A percentile compares a stretch with the other conserved stretches of the same genome.
phyloP scores from a whole-genome alignment of 345 rosid species.

The Garcia nutans region DNA sequence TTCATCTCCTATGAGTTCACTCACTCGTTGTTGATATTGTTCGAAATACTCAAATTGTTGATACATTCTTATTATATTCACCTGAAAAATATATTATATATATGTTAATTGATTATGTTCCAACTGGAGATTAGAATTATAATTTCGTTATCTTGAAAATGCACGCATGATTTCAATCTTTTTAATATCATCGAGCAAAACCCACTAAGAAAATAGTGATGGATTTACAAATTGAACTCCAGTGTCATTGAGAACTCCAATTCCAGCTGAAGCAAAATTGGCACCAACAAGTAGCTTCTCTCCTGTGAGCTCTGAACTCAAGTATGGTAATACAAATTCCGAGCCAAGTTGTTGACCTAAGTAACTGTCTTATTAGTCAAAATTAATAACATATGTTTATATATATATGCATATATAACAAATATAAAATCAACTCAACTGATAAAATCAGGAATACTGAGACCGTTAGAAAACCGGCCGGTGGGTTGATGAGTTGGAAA shows the following conservation, averaged over 20 bases:
- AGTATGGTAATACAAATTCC: slow-evolving; percentile 24
- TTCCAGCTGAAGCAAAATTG: slow-evolving; percentile 39
- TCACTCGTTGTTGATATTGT: slow-evolving; percentile 25
- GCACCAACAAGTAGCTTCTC: slow-evolving; percentile 27
- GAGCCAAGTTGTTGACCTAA: slow-evolving; percentile 24
- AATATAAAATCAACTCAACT: neutral
- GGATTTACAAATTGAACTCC: slow-evolving; percentile 32
- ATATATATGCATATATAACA: no score
- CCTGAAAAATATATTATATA: no score
- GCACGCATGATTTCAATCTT: no score
- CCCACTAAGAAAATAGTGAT: no score
- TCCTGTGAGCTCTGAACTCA: slow-evolving; percentile 25
- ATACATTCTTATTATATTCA: slow-evolving; percentile 26
- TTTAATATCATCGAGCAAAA: no score
- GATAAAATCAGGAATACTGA: slow-evolving; percentile 23
- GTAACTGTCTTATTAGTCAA: neutral
- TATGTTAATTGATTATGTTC: no score
- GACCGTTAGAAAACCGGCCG: slow-evolving; percentile 30
- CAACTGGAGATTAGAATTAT: neutral
- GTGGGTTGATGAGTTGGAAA: slow-evolving; percentile 24
- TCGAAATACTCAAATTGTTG: slow-evolving; percentile 24
- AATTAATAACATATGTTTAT: no score
- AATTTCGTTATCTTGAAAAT: neutral
- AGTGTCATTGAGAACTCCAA: slow-evolving; percentile 36
- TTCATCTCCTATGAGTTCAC: slow-evolving; percentile 11